Percentiles rank a stretch among this genome's conserved stretches.
Conservation (phyloP, 2,329 filamentous ascomycete species). For the Pseudogymnoascus sp. region DNA sequence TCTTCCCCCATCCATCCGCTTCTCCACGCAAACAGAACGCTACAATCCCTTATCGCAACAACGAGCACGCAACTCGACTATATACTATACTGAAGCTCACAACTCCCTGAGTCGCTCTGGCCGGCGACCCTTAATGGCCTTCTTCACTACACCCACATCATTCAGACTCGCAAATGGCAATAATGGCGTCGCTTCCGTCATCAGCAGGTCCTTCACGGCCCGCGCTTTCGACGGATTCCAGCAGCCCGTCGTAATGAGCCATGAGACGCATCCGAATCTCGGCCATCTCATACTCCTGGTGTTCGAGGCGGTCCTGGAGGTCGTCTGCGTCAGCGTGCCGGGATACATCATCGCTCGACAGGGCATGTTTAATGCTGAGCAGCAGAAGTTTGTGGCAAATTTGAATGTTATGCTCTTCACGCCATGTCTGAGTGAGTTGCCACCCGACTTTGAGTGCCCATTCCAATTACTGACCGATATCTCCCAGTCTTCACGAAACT, state of each 20-base stretch:
- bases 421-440: slow-evolving; percentile 75
- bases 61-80: not conserved
- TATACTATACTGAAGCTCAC: not conserved
- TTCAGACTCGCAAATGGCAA: slow-evolving; percentile 34
- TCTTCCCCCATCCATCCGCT: not conserved
- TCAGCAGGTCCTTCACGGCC: slow-evolving; percentile 18
- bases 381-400: slow-evolving; percentile 94
- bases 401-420: slow-evolving; percentile 95
- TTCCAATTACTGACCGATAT: not conserved
- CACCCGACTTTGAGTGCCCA: not conserved
- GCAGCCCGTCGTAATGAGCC: slow-evolving; percentile 18
- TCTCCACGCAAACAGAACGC: not conserved
- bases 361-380: slow-evolving; percentile 90
- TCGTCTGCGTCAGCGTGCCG: slow-evolving; percentile 88
- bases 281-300: slow-evolving; percentile 43
- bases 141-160: slow-evolving; percentile 42
- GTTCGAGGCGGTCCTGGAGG: slow-evolving; percentile 89
- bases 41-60: not conserved
- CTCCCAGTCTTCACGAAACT: slow-evolving; percentile 85
- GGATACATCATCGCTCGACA: slow-evolving; percentile 86
- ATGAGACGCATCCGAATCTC: slow-evolving; percentile 37
- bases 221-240: slow-evolving; percentile 20
- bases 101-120: not conserved
- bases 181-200: slow-evolving; percentile 27
- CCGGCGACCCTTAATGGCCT: slow-evolving; percentile 26